Percentiles rank a stretch among this genome's conserved stretches.
phyloP scores from a whole-genome alignment of 345 rosid genomes.

The Pistacia integerrima region DNA sequence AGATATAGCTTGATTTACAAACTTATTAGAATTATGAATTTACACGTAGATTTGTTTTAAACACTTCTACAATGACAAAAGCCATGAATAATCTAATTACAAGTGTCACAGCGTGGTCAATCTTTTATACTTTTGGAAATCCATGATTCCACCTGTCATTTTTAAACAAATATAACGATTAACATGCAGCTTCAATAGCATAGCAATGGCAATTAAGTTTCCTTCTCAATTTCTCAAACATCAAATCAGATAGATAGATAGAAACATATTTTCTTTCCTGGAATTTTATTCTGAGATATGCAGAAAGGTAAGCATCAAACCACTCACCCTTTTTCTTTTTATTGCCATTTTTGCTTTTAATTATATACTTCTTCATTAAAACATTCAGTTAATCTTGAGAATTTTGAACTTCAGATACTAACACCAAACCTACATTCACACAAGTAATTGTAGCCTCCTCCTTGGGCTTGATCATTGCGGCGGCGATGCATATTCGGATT shows the following conservation, averaged over 20 bases:
- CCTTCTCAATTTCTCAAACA: constrained; percentile 8
- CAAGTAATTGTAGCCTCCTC: constrained; percentile 69
- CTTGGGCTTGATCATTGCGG: constrained; percentile 67
- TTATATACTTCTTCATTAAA: not conserved
- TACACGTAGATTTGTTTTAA: too few relatives aligned
- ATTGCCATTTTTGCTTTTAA: too few relatives aligned
- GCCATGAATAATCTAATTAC: not conserved
- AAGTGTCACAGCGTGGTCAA: not conserved
- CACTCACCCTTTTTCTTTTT: not conserved
- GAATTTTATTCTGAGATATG: constrained; percentile 37
- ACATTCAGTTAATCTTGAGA: not conserved
- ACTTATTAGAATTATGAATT: too few relatives aligned
- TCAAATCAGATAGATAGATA: constrained; percentile 16
- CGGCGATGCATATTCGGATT: constrained; percentile 54
- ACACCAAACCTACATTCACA: constrained; percentile 46
- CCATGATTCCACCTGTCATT: constrained; percentile 18
- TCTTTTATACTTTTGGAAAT: not conserved
- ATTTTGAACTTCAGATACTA: constrained; percentile 13
- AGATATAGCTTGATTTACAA: too few relatives aligned
- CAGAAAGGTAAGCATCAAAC: constrained; percentile 43
- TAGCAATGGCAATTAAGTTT: constrained; percentile 23
- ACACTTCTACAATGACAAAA: too few relatives aligned
- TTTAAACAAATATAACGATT: constrained; percentile 34
- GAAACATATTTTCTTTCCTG: constrained; percentile 15
- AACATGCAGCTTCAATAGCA: constrained; percentile 26